These are phyloP conservation scores for Ambrosiella beaveri DNA, from an alignment of 2,329 filamentous ascomycete species.

Conservation along the genomic window DNA sequence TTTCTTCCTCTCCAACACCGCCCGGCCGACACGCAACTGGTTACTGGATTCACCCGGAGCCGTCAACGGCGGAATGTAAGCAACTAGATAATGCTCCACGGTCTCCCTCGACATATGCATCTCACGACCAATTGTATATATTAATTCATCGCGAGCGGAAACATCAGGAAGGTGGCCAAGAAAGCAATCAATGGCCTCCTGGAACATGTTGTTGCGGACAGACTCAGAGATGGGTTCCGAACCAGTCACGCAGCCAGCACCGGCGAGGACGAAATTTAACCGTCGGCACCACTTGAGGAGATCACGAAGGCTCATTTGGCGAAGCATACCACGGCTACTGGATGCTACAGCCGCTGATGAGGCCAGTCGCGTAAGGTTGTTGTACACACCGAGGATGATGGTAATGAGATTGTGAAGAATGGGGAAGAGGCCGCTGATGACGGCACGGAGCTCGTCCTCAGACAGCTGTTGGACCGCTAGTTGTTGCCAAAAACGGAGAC, in stretches of 20 bases:
- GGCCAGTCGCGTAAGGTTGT: constrained; percentile 30
- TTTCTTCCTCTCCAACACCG: constrained; percentile 41
- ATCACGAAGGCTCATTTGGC: constrained; percentile 54
- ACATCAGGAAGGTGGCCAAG: constrained; percentile 59
- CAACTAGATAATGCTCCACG: constrained; percentile 57
- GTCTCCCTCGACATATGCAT: constrained; percentile 74
- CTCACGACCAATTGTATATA: constrained; percentile 61
- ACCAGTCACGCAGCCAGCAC: constrained; percentile 44
- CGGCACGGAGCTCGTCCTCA: constrained; percentile 52
- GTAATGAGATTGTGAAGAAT: constrained; percentile 45
- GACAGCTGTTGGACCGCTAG: constrained; percentile 52
- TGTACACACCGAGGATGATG: constrained; percentile 42
- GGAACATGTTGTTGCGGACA: constrained; percentile 66
- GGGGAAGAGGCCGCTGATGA: constrained; percentile 56
- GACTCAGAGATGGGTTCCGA: constrained; percentile 56
- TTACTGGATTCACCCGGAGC: constrained; percentile 30
- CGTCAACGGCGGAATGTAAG: constrained; percentile 54
- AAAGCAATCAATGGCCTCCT: constrained; percentile 89
- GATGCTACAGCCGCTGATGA: constrained; percentile 15
- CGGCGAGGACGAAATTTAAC: constrained; percentile 46
- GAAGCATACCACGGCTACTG: constrained; percentile 31
- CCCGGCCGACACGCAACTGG: constrained; percentile 48
- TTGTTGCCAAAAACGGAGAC: constrained; percentile 69
- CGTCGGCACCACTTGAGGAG: constrained; percentile 83
- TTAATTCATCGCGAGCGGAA: constrained; percentile 40